phyloP scores from a whole-genome alignment of 805 yeast species.

The Brettanomyces nanus region DNA sequence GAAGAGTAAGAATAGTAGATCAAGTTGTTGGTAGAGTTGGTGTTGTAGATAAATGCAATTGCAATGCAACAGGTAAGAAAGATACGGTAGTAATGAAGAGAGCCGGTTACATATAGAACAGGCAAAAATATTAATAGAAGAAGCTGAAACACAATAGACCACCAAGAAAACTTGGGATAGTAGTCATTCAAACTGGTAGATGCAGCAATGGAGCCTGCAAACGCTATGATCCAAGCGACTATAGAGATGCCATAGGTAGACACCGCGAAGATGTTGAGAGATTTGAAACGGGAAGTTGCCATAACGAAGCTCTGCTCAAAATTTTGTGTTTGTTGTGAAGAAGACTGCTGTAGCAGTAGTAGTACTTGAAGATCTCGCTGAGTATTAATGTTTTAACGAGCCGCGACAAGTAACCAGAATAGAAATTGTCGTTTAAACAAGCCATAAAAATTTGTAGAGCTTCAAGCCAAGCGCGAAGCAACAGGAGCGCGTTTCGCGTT shows the following conservation, averaged over 20 bases:
- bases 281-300: too few relatives aligned
- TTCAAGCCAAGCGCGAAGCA: too few relatives aligned
- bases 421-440: too few relatives aligned
- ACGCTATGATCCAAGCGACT: slow-evolving; percentile 80
- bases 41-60: slow-evolving; percentile 73
- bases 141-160: slow-evolving; percentile 85
- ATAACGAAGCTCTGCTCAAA: too few relatives aligned
- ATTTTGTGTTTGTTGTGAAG: too few relatives aligned
- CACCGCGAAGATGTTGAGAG: slow-evolving; percentile 68
- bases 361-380: too few relatives aligned
- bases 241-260: slow-evolving; percentile 68
- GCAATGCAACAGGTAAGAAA: slow-evolving; percentile 50
- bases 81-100: slow-evolving; percentile 60
- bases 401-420: too few relatives aligned
- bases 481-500: too few relatives aligned
- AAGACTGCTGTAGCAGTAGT: too few relatives aligned
- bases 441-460: too few relatives aligned
- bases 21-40: slow-evolving; percentile 74
- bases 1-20: slow-evolving; percentile 62
- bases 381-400: too few relatives aligned
- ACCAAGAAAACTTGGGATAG: slow-evolving; percentile 89
- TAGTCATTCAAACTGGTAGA: slow-evolving; percentile 23
- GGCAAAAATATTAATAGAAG: slow-evolving; percentile 45
- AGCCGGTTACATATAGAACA: slow-evolving; percentile 47
- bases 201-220: slow-evolving; percentile 75